phyloP scores from a whole-genome alignment of 2,329 filamentous ascomycete species.

The Pseudodiploospora longispora region DNA sequence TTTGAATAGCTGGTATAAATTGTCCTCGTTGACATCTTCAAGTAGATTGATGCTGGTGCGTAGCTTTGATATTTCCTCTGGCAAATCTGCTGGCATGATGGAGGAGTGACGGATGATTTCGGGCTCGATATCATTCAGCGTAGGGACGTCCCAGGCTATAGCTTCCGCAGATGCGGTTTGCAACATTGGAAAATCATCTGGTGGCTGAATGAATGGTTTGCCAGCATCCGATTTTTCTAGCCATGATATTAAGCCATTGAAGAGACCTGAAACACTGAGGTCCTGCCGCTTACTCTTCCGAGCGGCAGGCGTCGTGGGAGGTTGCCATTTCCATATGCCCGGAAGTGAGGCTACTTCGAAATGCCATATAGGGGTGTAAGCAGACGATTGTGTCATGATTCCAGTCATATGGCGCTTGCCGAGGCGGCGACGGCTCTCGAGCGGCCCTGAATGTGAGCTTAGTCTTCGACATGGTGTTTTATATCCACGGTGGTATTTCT shows the following conservation, averaged over 20 bases:
- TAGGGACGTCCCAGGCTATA: background rate
- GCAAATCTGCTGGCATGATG: conserved; percentile 2
- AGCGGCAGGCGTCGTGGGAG: conserved; percentile 30
- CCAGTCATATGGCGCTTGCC: conserved; percentile 48
- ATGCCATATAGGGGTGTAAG: conserved; percentile 36
- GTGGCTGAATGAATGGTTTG: conserved; percentile 12
- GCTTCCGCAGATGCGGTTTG: conserved; percentile 6
- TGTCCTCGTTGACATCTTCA: conserved; percentile 1
- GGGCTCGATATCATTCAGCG: background rate
- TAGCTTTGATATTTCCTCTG: conserved; percentile 9
- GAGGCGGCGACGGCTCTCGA: conserved; percentile 45
- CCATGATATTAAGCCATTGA: conserved; percentile 22
- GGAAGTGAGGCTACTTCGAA: conserved; percentile 36
- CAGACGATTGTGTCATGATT: conserved; percentile 31
- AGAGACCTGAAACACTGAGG: conserved; percentile 11
- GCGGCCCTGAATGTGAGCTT: conserved; percentile 42
- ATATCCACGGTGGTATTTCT: conserved; percentile 19
- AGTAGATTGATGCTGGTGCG: conserved; percentile 8
- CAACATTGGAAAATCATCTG: background rate
- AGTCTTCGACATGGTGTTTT: conserved; percentile 19
- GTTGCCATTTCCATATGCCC: conserved; percentile 43
- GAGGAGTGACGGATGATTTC: background rate
- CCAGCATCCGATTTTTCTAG: conserved; percentile 17
- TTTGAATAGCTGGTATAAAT: conserved; percentile 5
- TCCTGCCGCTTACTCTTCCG: conserved; percentile 16